A percentile compares a stretch with the other conserved stretches of the same genome.
phyloP scores from a whole-genome alignment of 805 yeast genomes.

The Starmerella potacharoeniae region DNA sequence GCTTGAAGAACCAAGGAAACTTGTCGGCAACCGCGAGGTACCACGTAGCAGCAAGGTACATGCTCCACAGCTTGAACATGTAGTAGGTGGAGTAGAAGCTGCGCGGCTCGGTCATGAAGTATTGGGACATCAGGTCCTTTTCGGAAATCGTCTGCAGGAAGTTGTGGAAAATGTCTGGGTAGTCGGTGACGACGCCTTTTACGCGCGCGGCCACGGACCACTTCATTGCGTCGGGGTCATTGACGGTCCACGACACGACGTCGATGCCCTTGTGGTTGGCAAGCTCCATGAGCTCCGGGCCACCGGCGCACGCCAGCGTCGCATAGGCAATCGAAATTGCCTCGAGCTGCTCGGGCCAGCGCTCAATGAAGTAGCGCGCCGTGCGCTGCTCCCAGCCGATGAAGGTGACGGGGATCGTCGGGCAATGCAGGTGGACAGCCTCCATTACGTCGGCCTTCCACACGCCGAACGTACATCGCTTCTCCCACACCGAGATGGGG shows the following conservation, averaged over 20 bases:
- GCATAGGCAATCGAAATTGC: constrained; percentile 42
- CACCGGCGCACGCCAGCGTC: constrained; percentile 36
- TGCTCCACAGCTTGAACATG: constrained; percentile 17
- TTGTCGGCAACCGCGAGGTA: constrained; percentile 20
- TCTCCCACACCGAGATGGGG: constrained; percentile 37
- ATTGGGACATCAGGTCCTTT: constrained; percentile 22
- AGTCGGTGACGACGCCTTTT: constrained; percentile 37
- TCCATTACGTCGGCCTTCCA: constrained; percentile 41
- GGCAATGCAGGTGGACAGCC: constrained; percentile 33
- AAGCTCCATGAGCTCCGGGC: constrained; percentile 29
- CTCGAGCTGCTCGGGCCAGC: constrained; percentile 38
- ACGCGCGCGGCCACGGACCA: constrained; percentile 30
- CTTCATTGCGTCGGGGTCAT: constrained; percentile 30
- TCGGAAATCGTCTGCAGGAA: constrained; percentile 20
- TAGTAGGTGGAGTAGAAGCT: constrained; percentile 19
- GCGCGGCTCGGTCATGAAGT: constrained; percentile 23
- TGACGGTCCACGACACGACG: constrained; percentile 45
- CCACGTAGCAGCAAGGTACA: constrained; percentile 19
- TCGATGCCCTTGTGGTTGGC: constrained; percentile 29
- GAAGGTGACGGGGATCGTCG: constrained; percentile 29
- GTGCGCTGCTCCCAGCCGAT: constrained; percentile 32
- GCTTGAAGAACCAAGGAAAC: constrained; percentile 20
- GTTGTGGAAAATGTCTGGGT: constrained; percentile 25
- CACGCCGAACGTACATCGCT: constrained; percentile 39
- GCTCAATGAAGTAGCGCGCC: constrained; percentile 28